These are phyloP conservation scores for Gossypium davidsonii DNA, from an alignment of 441 rosid species.

Conservation along the genomic window DNA sequence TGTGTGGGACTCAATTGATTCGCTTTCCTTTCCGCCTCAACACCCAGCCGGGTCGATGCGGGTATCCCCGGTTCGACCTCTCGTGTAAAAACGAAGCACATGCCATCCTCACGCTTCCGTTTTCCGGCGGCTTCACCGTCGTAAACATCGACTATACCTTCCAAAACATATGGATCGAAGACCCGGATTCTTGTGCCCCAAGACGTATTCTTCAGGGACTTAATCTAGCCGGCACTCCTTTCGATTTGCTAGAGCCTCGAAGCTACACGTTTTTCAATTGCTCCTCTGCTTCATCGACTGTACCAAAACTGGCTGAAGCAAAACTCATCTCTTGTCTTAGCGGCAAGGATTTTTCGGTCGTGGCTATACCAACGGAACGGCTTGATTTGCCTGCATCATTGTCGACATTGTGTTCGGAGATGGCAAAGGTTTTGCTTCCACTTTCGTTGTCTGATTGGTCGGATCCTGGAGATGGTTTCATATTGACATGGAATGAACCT, in stretches of 20 bases:
- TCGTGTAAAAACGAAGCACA: slow-evolving; percentile 20
- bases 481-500: slow-evolving; percentile 28
- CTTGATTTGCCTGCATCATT: background rate
- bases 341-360: slow-evolving; percentile 18
- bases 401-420: slow-evolving; percentile 1
- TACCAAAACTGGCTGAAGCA: background rate
- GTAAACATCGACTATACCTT: slow-evolving; percentile 22
- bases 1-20: slow-evolving; percentile 6
- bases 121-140: slow-evolving; percentile 27
- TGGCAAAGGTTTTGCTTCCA: slow-evolving; percentile 21
- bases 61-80: slow-evolving; percentile 31
- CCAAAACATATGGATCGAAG: slow-evolving; percentile 28
- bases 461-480: background rate
- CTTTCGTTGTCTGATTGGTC: slow-evolving; percentile 9
- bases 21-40: slow-evolving; percentile 39
- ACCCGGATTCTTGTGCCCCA: slow-evolving; percentile 32
- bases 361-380: background rate
- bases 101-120: slow-evolving; percentile 27
- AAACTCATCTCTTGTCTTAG: slow-evolving; percentile 28
- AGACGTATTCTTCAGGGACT: slow-evolving; percentile 21
- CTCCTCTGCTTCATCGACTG: slow-evolving; percentile 2
- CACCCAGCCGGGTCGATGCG: slow-evolving; percentile 1
- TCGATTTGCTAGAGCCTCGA: background rate
- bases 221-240: slow-evolving; percentile 22
- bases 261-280: slow-evolving; percentile 32